Percentiles rank a stretch among this genome's conserved stretches.
These are phyloP conservation scores for Colletotrichum sp. DNA, from an alignment of 2,329 filamentous ascomycete genomes.

Conservation along the genomic window DNA sequence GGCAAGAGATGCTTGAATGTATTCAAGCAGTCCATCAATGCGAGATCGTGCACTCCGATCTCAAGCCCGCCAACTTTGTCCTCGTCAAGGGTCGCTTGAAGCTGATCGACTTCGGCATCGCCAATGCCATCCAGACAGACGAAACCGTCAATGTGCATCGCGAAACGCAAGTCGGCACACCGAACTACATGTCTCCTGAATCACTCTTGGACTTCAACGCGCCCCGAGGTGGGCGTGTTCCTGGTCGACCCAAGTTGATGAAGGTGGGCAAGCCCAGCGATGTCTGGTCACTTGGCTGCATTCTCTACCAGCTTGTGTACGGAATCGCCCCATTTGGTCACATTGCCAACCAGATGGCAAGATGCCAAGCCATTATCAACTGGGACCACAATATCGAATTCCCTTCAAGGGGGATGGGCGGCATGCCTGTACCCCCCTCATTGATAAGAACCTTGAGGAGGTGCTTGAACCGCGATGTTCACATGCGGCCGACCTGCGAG, in stretches of 20 bases:
- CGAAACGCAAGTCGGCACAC: conserved; percentile 92
- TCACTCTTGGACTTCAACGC: conserved; percentile 88
- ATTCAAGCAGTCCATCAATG: conserved; percentile 85
- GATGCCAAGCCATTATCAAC: conserved; percentile 87
- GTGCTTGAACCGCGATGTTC: conserved; percentile 67
- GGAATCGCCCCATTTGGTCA: conserved; percentile 95
- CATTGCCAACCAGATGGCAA: conserved; percentile 83
- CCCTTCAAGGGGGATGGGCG: conserved; percentile 72
- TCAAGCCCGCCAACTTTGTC: conserved; percentile 97
- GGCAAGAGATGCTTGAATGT: conserved; percentile 99
- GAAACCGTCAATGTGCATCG: conserved; percentile 97
- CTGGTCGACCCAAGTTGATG: conserved; percentile 74
- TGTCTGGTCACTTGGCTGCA: conserved; percentile 95
- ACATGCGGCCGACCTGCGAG: conserved; percentile 66
- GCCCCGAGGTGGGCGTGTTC: conserved; percentile 47
- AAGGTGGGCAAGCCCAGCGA: conserved; percentile 96
- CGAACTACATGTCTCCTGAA: conserved; percentile 99
- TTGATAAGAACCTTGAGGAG: conserved; percentile 66
- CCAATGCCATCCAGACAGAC: conserved; percentile 94
- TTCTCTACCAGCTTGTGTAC: conserved; percentile 97
- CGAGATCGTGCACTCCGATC: conserved; percentile 94
- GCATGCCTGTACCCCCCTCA: conserved; percentile 60
- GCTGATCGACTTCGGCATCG: conserved; percentile 98
- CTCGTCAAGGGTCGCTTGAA: conserved; percentile 90
- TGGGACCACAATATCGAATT: conserved; percentile 77